Conservation (phyloP, 176 grass and related monocot species). For the Triticum aestivum region IWGSC_CS_RefSeq_v2.1 NC_057813.1:561670321-561670820, state of each 20-base stretch:
- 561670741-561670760: conserved; percentile 87
- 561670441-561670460: conserved; percentile 95
- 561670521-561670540: conserved; percentile 47
- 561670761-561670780: conserved; percentile 81
- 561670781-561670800: conserved; percentile 50
- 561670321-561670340: conserved; percentile 82
- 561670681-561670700: conserved; percentile 81
- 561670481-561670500: conserved; percentile 69
- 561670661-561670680: conserved; percentile 87
- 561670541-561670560: conserved; percentile 95
- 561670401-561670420: conserved; percentile 60
- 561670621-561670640: conserved; percentile 60
- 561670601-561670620: conserved; percentile 88
- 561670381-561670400: conserved; percentile 57
- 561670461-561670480: conserved; percentile 67
- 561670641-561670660: conserved; percentile 56
- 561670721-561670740: conserved; percentile 82
- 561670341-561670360: conserved; percentile 77
- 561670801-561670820: conserved; percentile 71
- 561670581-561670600: conserved; percentile 80
- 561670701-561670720: conserved; percentile 64
- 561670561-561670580: conserved; percentile 82
- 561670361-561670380: conserved; percentile 73
- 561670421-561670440: conserved; percentile 75
- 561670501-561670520: conserved; percentile 64